These are phyloP conservation scores for Lactifluus hygrophoroides DNA, from an alignment of 768 basidiomycete species.

Conservation along the genomic window DNA sequence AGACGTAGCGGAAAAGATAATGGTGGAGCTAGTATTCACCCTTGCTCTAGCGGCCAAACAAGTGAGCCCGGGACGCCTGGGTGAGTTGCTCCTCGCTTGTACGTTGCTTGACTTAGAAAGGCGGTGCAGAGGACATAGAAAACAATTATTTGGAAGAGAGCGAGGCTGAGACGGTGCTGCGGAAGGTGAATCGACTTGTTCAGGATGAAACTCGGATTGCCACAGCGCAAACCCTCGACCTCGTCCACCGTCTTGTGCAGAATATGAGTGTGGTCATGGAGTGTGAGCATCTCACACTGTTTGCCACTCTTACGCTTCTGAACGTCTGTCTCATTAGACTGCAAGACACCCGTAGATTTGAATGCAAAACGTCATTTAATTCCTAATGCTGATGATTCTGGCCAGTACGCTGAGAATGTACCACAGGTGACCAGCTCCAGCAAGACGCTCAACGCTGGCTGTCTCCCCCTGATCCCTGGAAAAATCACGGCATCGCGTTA, in stretches of 20 bases:
- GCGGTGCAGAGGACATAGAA: too few relatives aligned
- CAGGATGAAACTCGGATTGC: too few relatives aligned
- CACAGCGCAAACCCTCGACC: neutral
- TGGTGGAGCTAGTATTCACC: too few relatives aligned
- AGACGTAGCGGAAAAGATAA: neutral
- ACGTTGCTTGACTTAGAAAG: too few relatives aligned
- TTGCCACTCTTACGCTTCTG: neutral
- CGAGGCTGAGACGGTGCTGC: too few relatives aligned
- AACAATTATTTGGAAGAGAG: too few relatives aligned
- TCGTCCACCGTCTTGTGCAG: neutral
- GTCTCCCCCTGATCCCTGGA: neutral
- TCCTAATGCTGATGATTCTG: too few relatives aligned
- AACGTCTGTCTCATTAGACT: neutral
- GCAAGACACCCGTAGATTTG: neutral
- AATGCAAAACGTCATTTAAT: neutral
- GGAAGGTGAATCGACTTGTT: too few relatives aligned
- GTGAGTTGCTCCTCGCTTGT: too few relatives aligned
- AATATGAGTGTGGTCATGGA: neutral
- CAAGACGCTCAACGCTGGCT: neutral
- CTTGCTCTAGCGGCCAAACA: too few relatives aligned
- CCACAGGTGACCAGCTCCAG: neutral
- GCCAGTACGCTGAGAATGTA: neutral
- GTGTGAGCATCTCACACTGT: neutral
- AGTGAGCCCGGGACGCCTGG: too few relatives aligned
- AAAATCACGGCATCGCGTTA: neutral